Evolutionary conservation across 2,329 filamentous ascomycete genomes (phyloP), one percentile per base, ranked within the genome.

Genomic region (Colletotrichum liaoningense): DNA sequence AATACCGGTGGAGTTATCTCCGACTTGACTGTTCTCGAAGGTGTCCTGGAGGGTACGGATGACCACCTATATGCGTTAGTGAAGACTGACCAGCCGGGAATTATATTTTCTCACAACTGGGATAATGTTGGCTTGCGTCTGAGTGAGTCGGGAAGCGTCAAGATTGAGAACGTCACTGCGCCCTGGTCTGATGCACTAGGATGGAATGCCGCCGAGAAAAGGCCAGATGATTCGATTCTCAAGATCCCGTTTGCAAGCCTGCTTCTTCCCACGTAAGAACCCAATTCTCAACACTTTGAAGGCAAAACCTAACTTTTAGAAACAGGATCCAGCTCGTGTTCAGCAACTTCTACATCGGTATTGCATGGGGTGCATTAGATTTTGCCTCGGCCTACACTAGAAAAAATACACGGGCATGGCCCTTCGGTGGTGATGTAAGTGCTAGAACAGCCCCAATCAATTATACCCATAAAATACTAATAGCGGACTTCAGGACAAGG

Each of bases 1-100:
- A 93, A 91, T 77, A 93, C 91, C 0, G 91, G 91, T 0, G 91
- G 91, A 30, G 90, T 92, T 0, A 85, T 93, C 2, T 92, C 90
- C 0, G 91, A 93, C 72, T 81, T 93, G 24, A 92, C 90, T 0
- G 89, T 93, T 0, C 85, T 93, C 0, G 91, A 93, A 76, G 91
- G 91, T 24, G 88, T 90, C 0, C 82, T 87, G n/a, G 86, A 89
- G 6, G 88, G 85, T 22, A 91, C 89, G 0, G 84, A 86, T 5
- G 84, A 90, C 66, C 91, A 93, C 77, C 89, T 93, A 70, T 93
- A 92, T 77, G 88, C 90, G 3, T 80, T 92, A 26, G 90, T 91
- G 1, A 84, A 85, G 5, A 92, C 91, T 0, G 79, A 83, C 1
- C 90, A 93, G 77, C 79, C 86, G 0, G 90, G 90, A 0, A 89